Evolutionary conservation across 2,329 filamentous ascomycete species (phyloP).

Genomic region (Ceratocystis ficicola): DNA sequence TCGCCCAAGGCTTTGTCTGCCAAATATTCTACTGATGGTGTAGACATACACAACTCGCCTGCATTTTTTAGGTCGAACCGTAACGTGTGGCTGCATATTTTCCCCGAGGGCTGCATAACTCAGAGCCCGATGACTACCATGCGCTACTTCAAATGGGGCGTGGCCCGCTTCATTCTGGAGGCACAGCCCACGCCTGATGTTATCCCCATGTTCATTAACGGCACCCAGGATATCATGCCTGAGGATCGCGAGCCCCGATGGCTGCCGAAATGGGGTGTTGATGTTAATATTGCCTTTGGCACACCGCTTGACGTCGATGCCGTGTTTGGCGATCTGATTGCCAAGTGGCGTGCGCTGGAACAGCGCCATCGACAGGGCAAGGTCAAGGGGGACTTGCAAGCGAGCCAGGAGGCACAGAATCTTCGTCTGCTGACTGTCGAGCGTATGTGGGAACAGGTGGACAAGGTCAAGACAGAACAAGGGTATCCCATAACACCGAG

Average conservation of each 20-base stretch:
- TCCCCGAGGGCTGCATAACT: conserved; percentile 89
- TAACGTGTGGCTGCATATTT: conserved; percentile 84
- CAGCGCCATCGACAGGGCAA: conserved; percentile 25
- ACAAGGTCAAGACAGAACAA: conserved; percentile 59
- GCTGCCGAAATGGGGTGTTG: conserved; percentile 60
- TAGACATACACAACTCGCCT: conserved; percentile 56
- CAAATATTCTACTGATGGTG: conserved; percentile 53
- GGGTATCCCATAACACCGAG: conserved; percentile 73
- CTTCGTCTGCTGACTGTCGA: conserved; percentile 63
- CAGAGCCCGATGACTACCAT: conserved; percentile 68
- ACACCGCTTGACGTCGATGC: conserved; percentile 60
- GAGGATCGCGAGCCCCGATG: conserved; percentile 77
- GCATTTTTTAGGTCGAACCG: conserved; percentile 57
- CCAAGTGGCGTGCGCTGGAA: conserved; percentile 50
- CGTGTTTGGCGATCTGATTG: conserved; percentile 65
- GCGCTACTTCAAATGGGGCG: conserved; percentile 97
- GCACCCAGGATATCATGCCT: conserved; percentile 77
- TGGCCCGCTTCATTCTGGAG: conserved; percentile 83
- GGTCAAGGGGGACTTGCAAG: conserved; percentile 48
- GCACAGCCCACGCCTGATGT: conserved; percentile 76
- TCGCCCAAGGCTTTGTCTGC: conserved; percentile 40
- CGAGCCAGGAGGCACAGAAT: conserved; percentile 60
- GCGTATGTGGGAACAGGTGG: conserved; percentile 64
- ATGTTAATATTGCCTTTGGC: conserved; percentile 64
- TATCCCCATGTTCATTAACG: conserved; percentile 89